These are phyloP conservation scores for Brachypodium distachyon DNA, from an alignment of 202 grass and related monocot species.

Conservation along the genomic window DNA sequence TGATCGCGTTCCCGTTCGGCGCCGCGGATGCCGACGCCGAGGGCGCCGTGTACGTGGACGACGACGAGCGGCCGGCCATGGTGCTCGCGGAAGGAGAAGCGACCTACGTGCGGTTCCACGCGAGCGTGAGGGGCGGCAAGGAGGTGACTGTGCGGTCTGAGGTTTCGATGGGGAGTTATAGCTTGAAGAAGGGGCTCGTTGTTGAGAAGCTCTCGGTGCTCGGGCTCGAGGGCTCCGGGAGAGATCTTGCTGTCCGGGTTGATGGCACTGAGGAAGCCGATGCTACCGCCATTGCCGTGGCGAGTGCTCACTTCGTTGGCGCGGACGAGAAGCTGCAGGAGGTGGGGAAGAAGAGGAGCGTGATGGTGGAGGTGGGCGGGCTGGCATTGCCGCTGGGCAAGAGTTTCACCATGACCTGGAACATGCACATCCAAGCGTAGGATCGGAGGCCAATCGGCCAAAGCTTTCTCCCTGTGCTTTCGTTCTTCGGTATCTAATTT, in stretches of 20 bases:
- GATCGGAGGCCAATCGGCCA: too few species aligned
- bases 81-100: constrained; percentile 70
- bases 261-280: constrained; percentile 29
- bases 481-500: not conserved
- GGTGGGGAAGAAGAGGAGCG: constrained; percentile 32
- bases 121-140: constrained; percentile 44
- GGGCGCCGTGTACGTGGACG: constrained; percentile 73
- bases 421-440: constrained; percentile 46
- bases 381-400: constrained; percentile 75
- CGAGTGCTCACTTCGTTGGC: constrained; percentile 28
- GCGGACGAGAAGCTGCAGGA: not conserved
- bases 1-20: constrained; percentile 61
- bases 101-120: constrained; percentile 49
- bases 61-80: constrained; percentile 91
- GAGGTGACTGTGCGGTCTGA: constrained; percentile 63
- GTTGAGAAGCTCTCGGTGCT: constrained; percentile 70
- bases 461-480: not conserved
- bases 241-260: constrained; percentile 35
- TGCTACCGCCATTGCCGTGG: constrained; percentile 3
- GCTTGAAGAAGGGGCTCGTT: constrained; percentile 36
- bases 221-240: constrained; percentile 52
- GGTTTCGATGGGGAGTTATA: constrained; percentile 47
- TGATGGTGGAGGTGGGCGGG: constrained; percentile 67
- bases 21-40: constrained; percentile 39
- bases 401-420: constrained; percentile 86